Base-by-base conservation (phyloP, 2,329 filamentous ascomycete genomes). In the Blastomyces parvus region DNA sequence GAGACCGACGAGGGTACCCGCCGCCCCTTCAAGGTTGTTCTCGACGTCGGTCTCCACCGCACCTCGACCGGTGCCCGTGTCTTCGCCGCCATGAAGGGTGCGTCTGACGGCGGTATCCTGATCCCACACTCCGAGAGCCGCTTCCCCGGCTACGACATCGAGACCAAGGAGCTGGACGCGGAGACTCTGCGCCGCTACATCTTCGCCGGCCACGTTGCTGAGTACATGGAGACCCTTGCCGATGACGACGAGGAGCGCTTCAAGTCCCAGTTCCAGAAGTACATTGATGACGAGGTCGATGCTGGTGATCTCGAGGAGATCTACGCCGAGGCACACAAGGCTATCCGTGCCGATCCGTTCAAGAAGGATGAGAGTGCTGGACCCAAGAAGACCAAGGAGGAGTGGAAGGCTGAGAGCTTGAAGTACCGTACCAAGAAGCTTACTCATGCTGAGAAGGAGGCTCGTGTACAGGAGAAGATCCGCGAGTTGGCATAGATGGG, bases 221-320 rank as follows among this genome's bases (percentile, higher is more conserved):
- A 99, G 87, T 99, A 99, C 88, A 99, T 99, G 94, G 94, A 99
- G 88, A 94, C 89, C 65, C 90, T 99, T 70, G 94, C 94, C 82
- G 94, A 99, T 75, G 94, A 99, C 78, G 94, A 99, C 78, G 94
- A 99, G 89, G 94, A 99, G 87, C 92, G 94, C 79, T 99, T 91
- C 90, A 93, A 93, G 86, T 87, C 86, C 74, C 94, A 99, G 85
- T 99, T 99, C 89, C 84, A 87, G 80, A 88, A 94, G 82, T 99
- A 99, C 86, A 89, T 96, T 72, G 93, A 99, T 70, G 91, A 96
- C 77, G 94, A 96, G 74, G 80, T 99, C 70, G 93, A 97, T 84
- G 92, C 94, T 69, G 94, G 97, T 75, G 91, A 89, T 74, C 86
- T 99, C 66, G 94, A 99, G 90, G 94, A 99, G 76, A 80, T 97